Evolutionary conservation across 1,139 yeast genomes (phyloP).

Genomic region (Magnusiomyces paraingens): DNA sequence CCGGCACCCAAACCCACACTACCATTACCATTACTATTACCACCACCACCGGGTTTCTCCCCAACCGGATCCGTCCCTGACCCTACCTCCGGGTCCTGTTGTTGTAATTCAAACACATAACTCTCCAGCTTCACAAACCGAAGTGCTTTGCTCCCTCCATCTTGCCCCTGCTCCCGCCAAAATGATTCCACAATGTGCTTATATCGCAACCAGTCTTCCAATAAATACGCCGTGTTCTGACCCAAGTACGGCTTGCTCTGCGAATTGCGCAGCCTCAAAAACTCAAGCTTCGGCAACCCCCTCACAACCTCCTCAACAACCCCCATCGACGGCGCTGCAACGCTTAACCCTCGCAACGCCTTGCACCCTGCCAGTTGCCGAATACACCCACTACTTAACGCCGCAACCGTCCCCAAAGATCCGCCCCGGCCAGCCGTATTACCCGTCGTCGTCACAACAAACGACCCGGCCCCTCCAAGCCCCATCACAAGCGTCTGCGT

Average conservation of each 20-base stretch:
- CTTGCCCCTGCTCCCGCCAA: slow-evolving; percentile 12
- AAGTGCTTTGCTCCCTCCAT: slow-evolving; percentile 6
- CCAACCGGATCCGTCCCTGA: slow-evolving; percentile 19
- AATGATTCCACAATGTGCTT: slow-evolving; percentile 16
- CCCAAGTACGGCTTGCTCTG: slow-evolving; percentile 19
- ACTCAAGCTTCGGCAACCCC: slow-evolving; percentile 15
- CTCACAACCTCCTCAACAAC: slow-evolving; percentile 12
- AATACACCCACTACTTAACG: background rate
- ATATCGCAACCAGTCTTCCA: slow-evolving; percentile 20
- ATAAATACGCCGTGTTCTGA: slow-evolving; percentile 19
- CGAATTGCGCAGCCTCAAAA: slow-evolving; percentile 17
- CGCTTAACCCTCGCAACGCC: slow-evolving; percentile 15
- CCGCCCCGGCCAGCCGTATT: background rate
- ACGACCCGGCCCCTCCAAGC: background rate
- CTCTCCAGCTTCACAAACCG: slow-evolving; percentile 21
- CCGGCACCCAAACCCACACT: background rate
- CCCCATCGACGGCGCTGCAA: slow-evolving; percentile 14
- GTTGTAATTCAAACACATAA: slow-evolving; percentile 18
- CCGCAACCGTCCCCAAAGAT: background rate
- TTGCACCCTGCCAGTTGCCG: slow-evolving; percentile 9
- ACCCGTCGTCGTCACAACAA: background rate
- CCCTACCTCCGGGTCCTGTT: slow-evolving; percentile 16
- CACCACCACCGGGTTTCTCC: too few relatives aligned
- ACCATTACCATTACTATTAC: too few relatives aligned
- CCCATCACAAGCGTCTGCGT: background rate